Evolutionary conservation across 129 eudicot genomes (phyloP), one percentile per base, ranked within the genome.

Genomic region (Artemisia annua): DNA sequence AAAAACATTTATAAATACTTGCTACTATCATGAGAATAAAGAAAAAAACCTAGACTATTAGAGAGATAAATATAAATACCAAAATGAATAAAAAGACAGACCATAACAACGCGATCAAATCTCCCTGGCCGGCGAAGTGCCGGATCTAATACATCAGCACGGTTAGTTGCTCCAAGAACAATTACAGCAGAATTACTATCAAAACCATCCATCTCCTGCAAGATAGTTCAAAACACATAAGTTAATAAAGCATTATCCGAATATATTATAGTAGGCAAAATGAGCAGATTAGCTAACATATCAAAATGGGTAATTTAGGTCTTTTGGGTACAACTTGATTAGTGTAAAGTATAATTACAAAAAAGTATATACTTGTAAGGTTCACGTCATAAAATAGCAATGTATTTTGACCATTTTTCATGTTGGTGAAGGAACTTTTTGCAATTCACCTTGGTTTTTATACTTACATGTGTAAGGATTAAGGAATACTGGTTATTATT

Each of bases 181-280:
- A 95, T 95, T 32, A 95, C 99, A 58, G 99, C 97, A 15, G 99
- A 91, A 67, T 87, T 95, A 86, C 97, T 95, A 73, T 95, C 99
- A 79, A 95, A 95, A 67, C 99, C 99, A 86, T 95, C 99, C 99
- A 95, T 95, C 75, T 95, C 99, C 99, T 95, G 95, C 87, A 86
- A 54, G 24, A 67, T 39, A 43, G 32, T 78, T 49, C 39, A 63
- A 39, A 77, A 39, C 57, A 54, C 61, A 80, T 69, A 58, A 43
- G 11, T 62, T 11, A 55, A 15, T 12, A 17, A 39, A 32, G 17
- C 11, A 61, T 3, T 55, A 30, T 5, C 17, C 66, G 19, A 8
- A 80, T 61, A 28, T 58, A 20, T 59, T 16, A 63, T 3, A 62
- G 32, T 19, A 15, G 57, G n/a, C 57, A 52, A 62, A 24, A 24